Conservation (phyloP, 306 rosid species). For the Castanea sativa region DNA sequence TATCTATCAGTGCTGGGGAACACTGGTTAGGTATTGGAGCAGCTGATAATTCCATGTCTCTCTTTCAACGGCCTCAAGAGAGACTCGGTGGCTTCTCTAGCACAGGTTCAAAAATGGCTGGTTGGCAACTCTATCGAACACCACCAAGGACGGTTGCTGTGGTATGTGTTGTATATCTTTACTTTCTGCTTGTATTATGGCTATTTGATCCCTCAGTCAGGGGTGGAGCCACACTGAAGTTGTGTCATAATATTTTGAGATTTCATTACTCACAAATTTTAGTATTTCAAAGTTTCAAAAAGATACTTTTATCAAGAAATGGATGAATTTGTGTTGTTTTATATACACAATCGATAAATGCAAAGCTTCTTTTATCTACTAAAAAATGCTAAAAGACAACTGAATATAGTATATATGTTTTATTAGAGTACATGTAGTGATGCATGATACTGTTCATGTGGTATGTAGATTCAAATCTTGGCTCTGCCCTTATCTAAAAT, state of each 20-base stretch:
- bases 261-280: background rate
- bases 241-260: background rate
- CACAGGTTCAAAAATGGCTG: slow-evolving; percentile 75
- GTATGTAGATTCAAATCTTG: too few species aligned
- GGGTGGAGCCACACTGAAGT: background rate
- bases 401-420: too few species aligned
- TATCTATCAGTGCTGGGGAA: slow-evolving; percentile 93
- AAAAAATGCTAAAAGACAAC: too few species aligned
- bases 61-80: slow-evolving; percentile 97
- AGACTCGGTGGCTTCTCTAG: slow-evolving; percentile 84
- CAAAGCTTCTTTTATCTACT: background rate
- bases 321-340: background rate
- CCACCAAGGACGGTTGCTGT: slow-evolving; percentile 86
- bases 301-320: background rate
- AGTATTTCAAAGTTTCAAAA: background rate
- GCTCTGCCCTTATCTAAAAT: too few species aligned
- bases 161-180: slow-evolving; percentile 48
- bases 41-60: slow-evolving; percentile 95
- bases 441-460: too few species aligned
- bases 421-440: too few species aligned
- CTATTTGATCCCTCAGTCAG: background rate
- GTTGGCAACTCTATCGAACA: slow-evolving; percentile 98
- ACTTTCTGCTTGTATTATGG: slow-evolving; percentile 5
- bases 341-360: background rate
- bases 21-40: slow-evolving; percentile 99